Evolutionary conservation across 305 asterid species (phyloP).

Genomic region (Striga hermonthica): DNA sequence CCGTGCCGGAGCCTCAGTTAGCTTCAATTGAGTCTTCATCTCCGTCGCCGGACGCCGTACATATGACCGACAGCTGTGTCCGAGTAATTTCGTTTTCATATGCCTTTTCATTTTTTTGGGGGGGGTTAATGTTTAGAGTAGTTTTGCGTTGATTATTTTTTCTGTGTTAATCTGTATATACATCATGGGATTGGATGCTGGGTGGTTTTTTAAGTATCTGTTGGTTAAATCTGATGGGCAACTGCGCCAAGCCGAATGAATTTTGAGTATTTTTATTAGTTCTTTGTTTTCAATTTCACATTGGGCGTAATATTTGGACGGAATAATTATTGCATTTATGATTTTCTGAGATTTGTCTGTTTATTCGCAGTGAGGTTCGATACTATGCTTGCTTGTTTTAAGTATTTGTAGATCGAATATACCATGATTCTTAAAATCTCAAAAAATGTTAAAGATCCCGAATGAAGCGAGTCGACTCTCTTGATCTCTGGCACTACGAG

Average conservation of each 20-base stretch:
- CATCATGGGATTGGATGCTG: too few relatives aligned
- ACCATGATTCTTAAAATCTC: background rate
- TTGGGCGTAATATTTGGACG: too few relatives aligned
- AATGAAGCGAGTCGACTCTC: too few relatives aligned
- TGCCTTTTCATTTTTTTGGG: constrained; percentile 16
- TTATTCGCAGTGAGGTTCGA: background rate
- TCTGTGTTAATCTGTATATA: background rate
- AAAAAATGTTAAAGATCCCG: too few relatives aligned
- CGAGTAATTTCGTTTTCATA: constrained; percentile 45
- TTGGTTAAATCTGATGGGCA: too few relatives aligned
- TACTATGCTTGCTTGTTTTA: background rate
- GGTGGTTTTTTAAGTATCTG: too few relatives aligned
- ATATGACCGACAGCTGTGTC: constrained; percentile 71
- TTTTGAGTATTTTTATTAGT: too few relatives aligned
- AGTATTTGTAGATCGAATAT: constrained; percentile 22
- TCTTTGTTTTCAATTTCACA: too few relatives aligned
- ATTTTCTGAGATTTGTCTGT: background rate
- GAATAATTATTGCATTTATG: too few relatives aligned
- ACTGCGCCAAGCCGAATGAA: too few relatives aligned
- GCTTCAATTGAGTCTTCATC: constrained; percentile 41
- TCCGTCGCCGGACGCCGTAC: constrained; percentile 43
- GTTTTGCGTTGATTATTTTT: background rate
- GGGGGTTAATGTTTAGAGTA: background rate
- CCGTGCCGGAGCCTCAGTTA: constrained; percentile 40
- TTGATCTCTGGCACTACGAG: too few relatives aligned